phyloP scores from a whole-genome alignment of 257 asterid species.

The Knoxia roxburghii region DNA sequence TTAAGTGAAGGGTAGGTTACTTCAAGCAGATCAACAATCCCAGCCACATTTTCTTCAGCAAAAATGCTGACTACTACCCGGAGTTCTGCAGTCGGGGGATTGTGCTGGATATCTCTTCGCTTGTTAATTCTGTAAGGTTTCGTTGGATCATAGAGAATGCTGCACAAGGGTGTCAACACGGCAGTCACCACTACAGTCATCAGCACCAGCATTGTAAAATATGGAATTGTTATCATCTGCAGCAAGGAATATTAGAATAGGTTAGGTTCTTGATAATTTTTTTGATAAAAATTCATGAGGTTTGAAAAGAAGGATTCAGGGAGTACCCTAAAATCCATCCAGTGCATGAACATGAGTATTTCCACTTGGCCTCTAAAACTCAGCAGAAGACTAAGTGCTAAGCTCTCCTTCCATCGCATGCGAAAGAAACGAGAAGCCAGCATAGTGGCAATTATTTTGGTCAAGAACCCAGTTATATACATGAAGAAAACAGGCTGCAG shows the following conservation, averaged over 20 bases:
- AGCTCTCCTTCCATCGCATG: constrained; percentile 53
- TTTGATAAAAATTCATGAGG: too few species aligned
- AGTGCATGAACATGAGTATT: constrained; percentile 53
- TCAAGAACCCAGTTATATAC: constrained; percentile 26
- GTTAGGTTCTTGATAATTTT: not conserved
- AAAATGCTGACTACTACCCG: constrained; percentile 47
- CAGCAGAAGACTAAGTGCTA: constrained; percentile 58
- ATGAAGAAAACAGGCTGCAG: constrained; percentile 43
- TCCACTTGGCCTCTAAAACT: constrained; percentile 79
- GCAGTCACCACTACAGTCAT: constrained; percentile 37
- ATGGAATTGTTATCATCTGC: constrained; percentile 55
- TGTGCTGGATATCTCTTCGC: constrained; percentile 65
- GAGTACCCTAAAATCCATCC: constrained; percentile 58
- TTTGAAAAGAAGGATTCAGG: not conserved
- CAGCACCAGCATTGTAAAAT: constrained; percentile 50
- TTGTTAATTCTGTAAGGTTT: constrained; percentile 71
- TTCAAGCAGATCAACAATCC: constrained; percentile 43
- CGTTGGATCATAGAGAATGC: constrained; percentile 61
- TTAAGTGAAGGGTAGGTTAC: constrained; percentile 43
- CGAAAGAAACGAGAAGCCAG: constrained; percentile 33
- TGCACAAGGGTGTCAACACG: constrained; percentile 47
- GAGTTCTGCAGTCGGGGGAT: constrained; percentile 44
- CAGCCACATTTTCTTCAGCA: constrained; percentile 43
- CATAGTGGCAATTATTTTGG: constrained; percentile 38
- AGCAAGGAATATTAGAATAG: not conserved